Evolutionary conservation across 352 stramenopile genomes (phyloP).

Genomic region (Pythium folliculosum): DNA sequence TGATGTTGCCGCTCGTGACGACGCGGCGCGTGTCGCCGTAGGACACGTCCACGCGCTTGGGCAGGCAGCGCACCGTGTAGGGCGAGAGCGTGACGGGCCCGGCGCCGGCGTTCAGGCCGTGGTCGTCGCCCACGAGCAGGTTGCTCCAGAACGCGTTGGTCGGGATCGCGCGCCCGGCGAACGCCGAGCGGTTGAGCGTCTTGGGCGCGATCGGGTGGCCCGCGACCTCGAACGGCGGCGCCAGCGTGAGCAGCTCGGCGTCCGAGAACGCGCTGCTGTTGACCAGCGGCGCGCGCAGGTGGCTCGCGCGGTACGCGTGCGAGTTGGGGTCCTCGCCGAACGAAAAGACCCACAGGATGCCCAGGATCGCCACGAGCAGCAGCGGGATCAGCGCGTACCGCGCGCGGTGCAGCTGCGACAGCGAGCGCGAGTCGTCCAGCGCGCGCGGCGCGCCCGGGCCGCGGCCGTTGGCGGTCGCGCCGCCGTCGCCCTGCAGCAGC

Average conservation of each 20-base stretch:
- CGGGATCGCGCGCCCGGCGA: conserved; percentile 51
- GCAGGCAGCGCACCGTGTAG: conserved; percentile 76
- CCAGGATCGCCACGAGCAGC: conserved; percentile 49
- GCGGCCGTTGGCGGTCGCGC: conserved; percentile 12
- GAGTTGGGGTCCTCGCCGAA: conserved; percentile 23
- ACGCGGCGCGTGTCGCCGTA: conserved; percentile 81
- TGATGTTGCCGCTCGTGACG: conserved; percentile 54
- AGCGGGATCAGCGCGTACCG: conserved; percentile 61
- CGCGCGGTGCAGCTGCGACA: conserved; percentile 38
- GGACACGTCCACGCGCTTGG: conserved; percentile 73
- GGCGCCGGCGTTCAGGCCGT: conserved; percentile 70
- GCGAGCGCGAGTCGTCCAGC: conserved; percentile 8
- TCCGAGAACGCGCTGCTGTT: conserved; percentile 35
- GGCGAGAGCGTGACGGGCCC: conserved; percentile 81
- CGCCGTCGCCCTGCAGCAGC: conserved; percentile 35
- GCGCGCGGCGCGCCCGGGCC: background rate
- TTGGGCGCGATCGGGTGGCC: conserved; percentile 64
- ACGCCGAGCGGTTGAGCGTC: conserved; percentile 46
- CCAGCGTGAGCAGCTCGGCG: conserved; percentile 52
- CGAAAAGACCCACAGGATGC: conserved; percentile 46
- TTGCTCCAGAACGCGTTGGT: conserved; percentile 93
- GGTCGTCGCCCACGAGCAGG: conserved; percentile 72
- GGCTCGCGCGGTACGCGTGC: conserved; percentile 18
- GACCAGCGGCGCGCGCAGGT: conserved; percentile 16
- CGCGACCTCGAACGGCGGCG: conserved; percentile 54